Base-by-base conservation (phyloP, 495 filamentous ascomycete species). In the Aspergillus hancockii region DNA sequence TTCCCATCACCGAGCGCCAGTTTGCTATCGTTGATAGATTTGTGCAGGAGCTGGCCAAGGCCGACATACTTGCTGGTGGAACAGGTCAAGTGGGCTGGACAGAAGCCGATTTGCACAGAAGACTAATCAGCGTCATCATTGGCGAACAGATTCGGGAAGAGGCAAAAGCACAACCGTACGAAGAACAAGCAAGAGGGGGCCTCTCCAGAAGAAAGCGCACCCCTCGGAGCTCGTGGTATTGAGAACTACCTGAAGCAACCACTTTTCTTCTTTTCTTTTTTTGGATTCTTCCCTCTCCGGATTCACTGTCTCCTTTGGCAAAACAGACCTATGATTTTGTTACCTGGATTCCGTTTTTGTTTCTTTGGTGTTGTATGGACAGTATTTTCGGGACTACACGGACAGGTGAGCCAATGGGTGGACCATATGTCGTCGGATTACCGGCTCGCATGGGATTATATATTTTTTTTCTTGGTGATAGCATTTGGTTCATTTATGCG, bases 51-150 rank as follows among this genome's bases (percentile, higher is more conserved):
- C 65, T 79, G 25, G 67, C 72, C 40, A 64, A 66, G 45, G 70
- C 66, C 22, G 74, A 77, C 56, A 41, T 75, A 28, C 71, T 68
- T 57, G 68, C 70, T 51, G 75, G 76, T 43, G 78, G 76, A 25
- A 68, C 65, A 19, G 76, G 76, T 8, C 64, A 73, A 56, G 64
- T 80, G 49, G 71, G 75, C 51, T 80, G 78, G 78, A 73, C 72
- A 36, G 78, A 79, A 51, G 76, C 75, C 38, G 76, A 80, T 31
- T 64, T 80, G 59, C 74, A 78, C 58, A 71, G 68, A 55, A 66
- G 78, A 57, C 58, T 80, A 63, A 75, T 79, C 46, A 80, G 78
- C 57, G 64, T 80, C 40, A 77, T 79, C 49, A 79, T 79, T 66
- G 78, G 78, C 47, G 75, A 79, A 54, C 71, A 79, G 60, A 75